Percentiles rank a stretch among this genome's conserved stretches.
Conservation (phyloP, 345 rosid genomes). For the Psidium guajava region DNA sequence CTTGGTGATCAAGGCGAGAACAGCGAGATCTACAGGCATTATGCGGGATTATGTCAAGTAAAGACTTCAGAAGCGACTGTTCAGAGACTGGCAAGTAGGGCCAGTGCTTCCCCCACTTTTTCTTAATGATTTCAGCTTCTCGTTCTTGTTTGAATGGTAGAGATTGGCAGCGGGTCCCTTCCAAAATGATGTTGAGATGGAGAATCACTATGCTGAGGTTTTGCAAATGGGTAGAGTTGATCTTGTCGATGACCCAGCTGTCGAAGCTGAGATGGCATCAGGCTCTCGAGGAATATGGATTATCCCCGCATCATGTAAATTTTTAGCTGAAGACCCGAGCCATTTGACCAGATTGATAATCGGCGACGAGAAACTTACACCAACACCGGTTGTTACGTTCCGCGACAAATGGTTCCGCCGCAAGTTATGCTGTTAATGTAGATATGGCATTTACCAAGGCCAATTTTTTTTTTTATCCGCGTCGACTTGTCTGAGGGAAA, state of each 20-base stretch:
- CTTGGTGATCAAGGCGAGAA: conserved; percentile 83
- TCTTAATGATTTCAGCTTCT: background rate
- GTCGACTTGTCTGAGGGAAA: too few species aligned
- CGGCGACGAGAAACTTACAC: conserved; percentile 37
- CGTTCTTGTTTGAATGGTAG: conserved; percentile 15
- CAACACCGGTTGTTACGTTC: background rate
- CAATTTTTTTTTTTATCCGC: too few species aligned
- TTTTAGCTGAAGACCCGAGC: conserved; percentile 56
- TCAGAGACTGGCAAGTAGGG: background rate
- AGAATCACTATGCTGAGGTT: conserved; percentile 49
- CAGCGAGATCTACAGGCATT: conserved; percentile 77
- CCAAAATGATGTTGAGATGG: conserved; percentile 48
- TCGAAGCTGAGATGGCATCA: conserved; percentile 64
- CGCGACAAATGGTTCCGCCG: background rate
- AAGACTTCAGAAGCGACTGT: background rate
- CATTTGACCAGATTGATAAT: conserved; percentile 55
- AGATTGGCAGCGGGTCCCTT: conserved; percentile 73
- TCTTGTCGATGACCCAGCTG: conserved; percentile 37
- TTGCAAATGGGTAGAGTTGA: conserved; percentile 41
- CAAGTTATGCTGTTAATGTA: background rate
- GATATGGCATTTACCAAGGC: too few species aligned
- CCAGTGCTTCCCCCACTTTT: background rate
- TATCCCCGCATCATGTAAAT: conserved; percentile 46
- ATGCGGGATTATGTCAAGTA: conserved; percentile 80
- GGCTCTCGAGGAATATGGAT: conserved; percentile 61